Evolutionary conservation across 306 rosid genomes (phyloP).

Genomic region (Rubus idaeus): DNA sequence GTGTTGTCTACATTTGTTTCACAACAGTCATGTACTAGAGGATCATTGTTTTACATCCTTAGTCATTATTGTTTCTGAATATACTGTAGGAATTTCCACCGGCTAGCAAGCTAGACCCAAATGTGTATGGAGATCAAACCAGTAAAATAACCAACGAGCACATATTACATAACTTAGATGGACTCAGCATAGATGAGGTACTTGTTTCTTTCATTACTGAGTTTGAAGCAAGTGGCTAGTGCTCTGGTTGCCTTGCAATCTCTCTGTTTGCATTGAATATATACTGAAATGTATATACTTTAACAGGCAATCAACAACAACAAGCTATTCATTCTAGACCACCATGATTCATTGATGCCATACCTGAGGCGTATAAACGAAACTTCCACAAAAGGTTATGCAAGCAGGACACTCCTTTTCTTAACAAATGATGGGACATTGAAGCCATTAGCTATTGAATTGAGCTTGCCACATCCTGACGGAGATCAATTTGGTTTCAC

Average conservation of each 20-base stretch:
- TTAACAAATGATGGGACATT: conserved; percentile 66
- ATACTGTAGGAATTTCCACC: conserved; percentile 74
- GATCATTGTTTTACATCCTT: neutral
- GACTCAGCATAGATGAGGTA: conserved; percentile 61
- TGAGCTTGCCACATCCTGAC: conserved; percentile 65
- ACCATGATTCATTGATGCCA: conserved; percentile 75
- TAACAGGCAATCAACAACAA: conserved; percentile 56
- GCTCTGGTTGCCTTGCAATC: neutral
- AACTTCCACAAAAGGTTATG: conserved; percentile 59
- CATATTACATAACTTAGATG: conserved; percentile 51
- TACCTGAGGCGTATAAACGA: conserved; percentile 56
- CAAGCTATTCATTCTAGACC: conserved; percentile 64
- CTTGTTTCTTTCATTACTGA: conserved; percentile 5
- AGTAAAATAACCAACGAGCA: conserved; percentile 55
- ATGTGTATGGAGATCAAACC: conserved; percentile 60
- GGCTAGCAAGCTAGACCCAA: conserved; percentile 54
- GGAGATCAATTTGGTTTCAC: conserved; percentile 56
- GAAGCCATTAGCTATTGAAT: conserved; percentile 73
- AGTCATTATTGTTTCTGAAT: conserved; percentile 6
- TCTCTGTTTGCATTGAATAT: conserved; percentile 6
- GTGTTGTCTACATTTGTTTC: neutral
- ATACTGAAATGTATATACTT: conserved; percentile 17
- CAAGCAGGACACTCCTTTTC: conserved; percentile 68
- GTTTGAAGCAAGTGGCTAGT: conserved; percentile 10
- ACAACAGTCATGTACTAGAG: neutral